A percentile compares a stretch with the other conserved stretches of the same genome.
phyloP scores from a whole-genome alignment of 2,329 filamentous ascomycete genomes.

The Colletotrichum sp. region DNA sequence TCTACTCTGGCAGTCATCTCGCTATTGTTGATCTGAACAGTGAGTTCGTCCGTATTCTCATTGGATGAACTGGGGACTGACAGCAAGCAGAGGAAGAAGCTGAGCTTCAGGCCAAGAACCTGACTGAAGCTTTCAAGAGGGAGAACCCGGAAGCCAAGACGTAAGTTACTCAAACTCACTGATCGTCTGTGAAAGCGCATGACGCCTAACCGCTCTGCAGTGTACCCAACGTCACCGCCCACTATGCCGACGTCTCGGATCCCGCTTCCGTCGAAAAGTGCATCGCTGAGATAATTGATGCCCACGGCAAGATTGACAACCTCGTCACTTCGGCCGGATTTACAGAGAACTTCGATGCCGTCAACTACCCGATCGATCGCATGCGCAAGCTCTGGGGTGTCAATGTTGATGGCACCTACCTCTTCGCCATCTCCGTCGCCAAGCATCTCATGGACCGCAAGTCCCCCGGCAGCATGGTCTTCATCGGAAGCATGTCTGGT shows the following conservation, averaged over 20 bases:
- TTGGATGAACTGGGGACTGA: not conserved
- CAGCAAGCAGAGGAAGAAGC: conserved; percentile 67
- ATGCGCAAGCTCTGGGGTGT: conserved; percentile 94
- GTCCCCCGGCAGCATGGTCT: conserved; percentile 82
- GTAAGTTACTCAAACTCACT: conserved; percentile 39
- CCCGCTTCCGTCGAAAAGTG: conserved; percentile 78
- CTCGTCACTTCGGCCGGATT: conserved; percentile 97
- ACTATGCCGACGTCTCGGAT: conserved; percentile 86
- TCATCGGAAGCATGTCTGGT: conserved; percentile 96
- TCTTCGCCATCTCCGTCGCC: conserved; percentile 84
- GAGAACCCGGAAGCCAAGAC: conserved; percentile 79
- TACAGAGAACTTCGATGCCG: conserved; percentile 93
- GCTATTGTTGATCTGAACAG: conserved; percentile 95
- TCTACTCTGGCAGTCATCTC: conserved; percentile 85
- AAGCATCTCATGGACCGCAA: conserved; percentile 88
- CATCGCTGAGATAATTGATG: conserved; percentile 70
- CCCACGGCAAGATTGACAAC: conserved; percentile 86
- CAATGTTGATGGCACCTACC: conserved; percentile 90
- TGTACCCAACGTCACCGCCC: conserved; percentile 83
- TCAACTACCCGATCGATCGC: conserved; percentile 87
- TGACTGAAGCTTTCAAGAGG: conserved; percentile 77
- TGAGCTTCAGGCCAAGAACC: conserved; percentile 73
- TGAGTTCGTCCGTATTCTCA: conserved; percentile 48
- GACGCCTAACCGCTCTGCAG: conserved; percentile 39
- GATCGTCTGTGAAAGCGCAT: not conserved